Base-by-base conservation (phyloP, 2,329 filamentous ascomycete species). In the Fusarium marasasianum region DNA sequence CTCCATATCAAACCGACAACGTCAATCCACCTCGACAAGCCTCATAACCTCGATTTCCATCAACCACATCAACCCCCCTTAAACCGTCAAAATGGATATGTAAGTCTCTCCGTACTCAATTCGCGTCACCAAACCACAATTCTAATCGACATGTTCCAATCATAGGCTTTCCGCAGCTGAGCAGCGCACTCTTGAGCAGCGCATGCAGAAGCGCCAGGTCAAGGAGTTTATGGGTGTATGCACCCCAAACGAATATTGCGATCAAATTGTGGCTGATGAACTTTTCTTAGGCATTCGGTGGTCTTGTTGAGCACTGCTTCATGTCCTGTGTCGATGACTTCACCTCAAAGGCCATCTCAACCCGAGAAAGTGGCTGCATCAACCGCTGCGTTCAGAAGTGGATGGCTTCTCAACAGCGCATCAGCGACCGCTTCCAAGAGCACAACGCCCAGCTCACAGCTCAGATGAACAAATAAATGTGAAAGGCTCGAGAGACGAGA, bases 161-260 rank as follows among this genome's bases (percentile, higher is more conserved):
- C 20, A 45, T 71, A 88, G 87, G 82, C 92, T 97, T 82, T 94
- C 90, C 78, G 82, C 88, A 79, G 84, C 91, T 79, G 96, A 98
- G 88, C 94, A 97, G 88, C 93, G 94, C 86, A 94, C 96, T 89
- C 93, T 99, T 82, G 93, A 97, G 85, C 86, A 91, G 86, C 94
- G 96, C 85, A 95, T 99, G 91, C 95, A 98, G 88, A 93, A 94
- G 86, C 97, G 96, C 86, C 96, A 99, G 86, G 94, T 99, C 89
- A 98, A 98, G 87, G 96, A 98, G 83, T 98, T 99, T 83, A 98
- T 98, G 92, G 93, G 91, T 80, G 96, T 98, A 89, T 79, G 94
- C 88, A 43, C 64, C 53, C 59, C 17, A 13, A 26, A 20, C n/a
- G 26, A 33, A n/a, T 11, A 15, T 24, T 17, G 17, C 22, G 33